Conservation (phyloP, 1,284 basidiomycete species). For the Ceratobasidium sp. region DNA sequence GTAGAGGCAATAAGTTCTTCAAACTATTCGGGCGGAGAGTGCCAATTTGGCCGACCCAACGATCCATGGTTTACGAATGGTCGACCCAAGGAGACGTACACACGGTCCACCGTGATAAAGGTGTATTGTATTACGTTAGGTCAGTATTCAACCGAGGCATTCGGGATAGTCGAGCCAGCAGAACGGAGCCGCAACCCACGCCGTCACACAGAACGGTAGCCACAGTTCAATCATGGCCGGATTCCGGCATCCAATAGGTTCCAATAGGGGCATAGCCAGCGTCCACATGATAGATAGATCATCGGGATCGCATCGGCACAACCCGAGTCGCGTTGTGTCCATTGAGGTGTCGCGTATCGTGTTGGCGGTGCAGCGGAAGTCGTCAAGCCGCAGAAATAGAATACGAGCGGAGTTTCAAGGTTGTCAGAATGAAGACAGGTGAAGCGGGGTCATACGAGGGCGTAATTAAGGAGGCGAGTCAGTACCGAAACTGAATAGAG, state of each 20-base stretch:
- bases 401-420: neutral
- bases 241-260: neutral
- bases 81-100: neutral
- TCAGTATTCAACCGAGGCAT: neutral
- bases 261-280: neutral
- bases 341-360: neutral
- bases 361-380: neutral
- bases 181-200: neutral
- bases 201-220: neutral
- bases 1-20: conserved; percentile 93
- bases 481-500: neutral
- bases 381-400: neutral
- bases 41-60: neutral
- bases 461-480: neutral
- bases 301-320: conserved; percentile 11
- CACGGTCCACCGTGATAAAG: neutral
- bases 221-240: neutral
- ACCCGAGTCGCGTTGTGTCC: neutral
- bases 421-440: neutral
- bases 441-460: neutral
- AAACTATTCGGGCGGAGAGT: conserved; percentile 62
- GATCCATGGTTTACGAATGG: neutral
- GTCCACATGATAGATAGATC: neutral
- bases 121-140: neutral
- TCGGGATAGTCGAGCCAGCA: neutral